Evolutionary conservation across 129 eudicot species (phyloP).

Genomic region (Helianthus tuberosus): DNA sequence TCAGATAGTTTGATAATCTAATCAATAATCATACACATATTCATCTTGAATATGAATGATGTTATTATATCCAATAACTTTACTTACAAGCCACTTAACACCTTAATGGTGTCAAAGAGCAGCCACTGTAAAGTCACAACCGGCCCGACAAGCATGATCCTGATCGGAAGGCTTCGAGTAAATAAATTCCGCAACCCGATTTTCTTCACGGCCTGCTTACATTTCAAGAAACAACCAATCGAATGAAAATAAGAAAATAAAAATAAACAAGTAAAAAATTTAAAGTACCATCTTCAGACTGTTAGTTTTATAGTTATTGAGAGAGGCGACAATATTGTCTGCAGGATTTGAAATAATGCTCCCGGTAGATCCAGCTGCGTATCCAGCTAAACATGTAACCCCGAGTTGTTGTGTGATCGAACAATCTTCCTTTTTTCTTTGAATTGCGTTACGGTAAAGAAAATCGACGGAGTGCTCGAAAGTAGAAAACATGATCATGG

Average conservation of each 20-base stretch:
- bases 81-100: conserved; percentile 25
- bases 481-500: conserved; percentile 64
- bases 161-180: conserved; percentile 56
- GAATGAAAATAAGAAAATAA: neutral
- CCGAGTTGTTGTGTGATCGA: conserved; percentile 52
- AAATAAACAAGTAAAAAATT: neutral
- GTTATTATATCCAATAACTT: neutral
- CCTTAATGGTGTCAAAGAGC: conserved; percentile 56
- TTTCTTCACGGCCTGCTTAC: conserved; percentile 51
- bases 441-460: conserved; percentile 40
- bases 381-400: conserved; percentile 63
- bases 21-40: neutral
- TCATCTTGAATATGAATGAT: neutral
- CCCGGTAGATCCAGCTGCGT: conserved; percentile 60
- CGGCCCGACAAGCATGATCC: conserved; percentile 64
- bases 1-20: neutral
- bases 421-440: conserved; percentile 54
- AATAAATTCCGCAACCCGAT: conserved; percentile 51
- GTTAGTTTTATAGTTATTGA: conserved; percentile 46
- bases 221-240: neutral
- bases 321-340: conserved; percentile 54
- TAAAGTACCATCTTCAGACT: conserved; percentile 40
- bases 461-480: conserved; percentile 59
- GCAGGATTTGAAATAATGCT: conserved; percentile 67
- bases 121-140: conserved; percentile 66